Base-by-base conservation (phyloP, 805 yeast genomes). In the Candida endomychidarum region DNA sequence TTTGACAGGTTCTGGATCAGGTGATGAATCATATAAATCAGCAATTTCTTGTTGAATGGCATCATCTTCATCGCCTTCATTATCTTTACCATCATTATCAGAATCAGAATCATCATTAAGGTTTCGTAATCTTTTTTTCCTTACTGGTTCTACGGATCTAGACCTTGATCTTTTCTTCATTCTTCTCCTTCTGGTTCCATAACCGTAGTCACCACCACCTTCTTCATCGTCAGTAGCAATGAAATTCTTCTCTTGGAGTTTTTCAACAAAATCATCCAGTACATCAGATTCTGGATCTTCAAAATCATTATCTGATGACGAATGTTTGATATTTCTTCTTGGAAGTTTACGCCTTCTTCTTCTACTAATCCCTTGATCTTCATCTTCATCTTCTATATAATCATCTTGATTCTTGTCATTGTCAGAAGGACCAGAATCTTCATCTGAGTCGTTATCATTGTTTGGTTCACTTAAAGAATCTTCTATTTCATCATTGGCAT, bases 1-100 rank as follows among this genome's bases (percentile, higher is more conserved):
- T 35, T 60, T 61, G 23, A 65, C 49, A 1, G 72, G 72, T 20
- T 77, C 68, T 19, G 74, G 65, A 3, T 77, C 74, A 14, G 40
- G 40, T 10, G 81, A 79, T 3, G 82, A 70, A 45, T 80, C 81
- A 52, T 78, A 75, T 32, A 84, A 57, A 19, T 81, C 88, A 38
- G 75, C 77, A 11, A 86, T 65, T 56, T 86, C 95, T 47, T 82
- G 79, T 37, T 76, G 76, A 23, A 85, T 61, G 38, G 63, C 65
- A 12, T 63, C 70, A 10, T 53, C 68, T 8, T 49, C 65, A 12
- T 27, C 30, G 10, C 30, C 30, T 8, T 54, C 61, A 5, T 53
- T 58, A 11, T 28, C 46, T 17, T 40, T 49, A 11, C 19, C 17
- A 11, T 35, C 40, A 29, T 31, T 11, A 11, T 30, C 31, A 14